A percentile compares a stretch with the other conserved stretches of the same genome.
Evolutionary conservation across 1,139 yeast genomes (phyloP).

Genomic region (Lodderomyces margitis): DNA sequence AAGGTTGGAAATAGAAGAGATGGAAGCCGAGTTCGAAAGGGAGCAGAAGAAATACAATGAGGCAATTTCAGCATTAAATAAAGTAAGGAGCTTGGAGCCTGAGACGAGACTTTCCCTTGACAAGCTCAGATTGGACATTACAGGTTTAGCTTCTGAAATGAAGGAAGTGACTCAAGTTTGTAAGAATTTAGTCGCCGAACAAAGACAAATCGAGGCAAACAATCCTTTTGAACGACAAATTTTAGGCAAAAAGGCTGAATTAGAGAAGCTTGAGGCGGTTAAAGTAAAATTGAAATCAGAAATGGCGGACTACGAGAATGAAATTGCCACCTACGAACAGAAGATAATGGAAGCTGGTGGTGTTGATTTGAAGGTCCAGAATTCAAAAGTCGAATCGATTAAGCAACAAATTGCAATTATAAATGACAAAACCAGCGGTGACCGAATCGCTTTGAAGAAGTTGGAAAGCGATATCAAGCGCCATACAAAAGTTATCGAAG

Average conservation of each 20-base stretch:
- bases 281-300: constrained; percentile 47
- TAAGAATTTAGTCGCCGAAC: constrained; percentile 38
- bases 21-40: constrained; percentile 55
- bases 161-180: constrained; percentile 39
- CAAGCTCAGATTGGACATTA: constrained; percentile 62
- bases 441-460: constrained; percentile 60
- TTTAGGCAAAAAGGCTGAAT: constrained; percentile 33
- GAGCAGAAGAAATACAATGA: constrained; percentile 55
- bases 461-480: constrained; percentile 64
- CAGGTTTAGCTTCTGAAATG: constrained; percentile 51
- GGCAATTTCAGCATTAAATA: constrained; percentile 59
- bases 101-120: constrained; percentile 65
- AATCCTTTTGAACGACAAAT: constrained; percentile 36
- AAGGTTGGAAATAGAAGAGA: constrained; percentile 18
- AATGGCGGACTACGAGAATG: constrained; percentile 56
- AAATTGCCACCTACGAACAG: constrained; percentile 63
- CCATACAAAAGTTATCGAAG: constrained; percentile 46
- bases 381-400: constrained; percentile 76
- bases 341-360: constrained; percentile 93
- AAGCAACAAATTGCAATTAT: constrained; percentile 65
- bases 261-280: constrained; percentile 35
- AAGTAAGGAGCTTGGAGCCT: constrained; percentile 65
- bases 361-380: constrained; percentile 74
- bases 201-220: constrained; percentile 25
- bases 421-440: constrained; percentile 58